phyloP scores from a whole-genome alignment of 768 basidiomycete species.

The Dioszegia crocea region DNA sequence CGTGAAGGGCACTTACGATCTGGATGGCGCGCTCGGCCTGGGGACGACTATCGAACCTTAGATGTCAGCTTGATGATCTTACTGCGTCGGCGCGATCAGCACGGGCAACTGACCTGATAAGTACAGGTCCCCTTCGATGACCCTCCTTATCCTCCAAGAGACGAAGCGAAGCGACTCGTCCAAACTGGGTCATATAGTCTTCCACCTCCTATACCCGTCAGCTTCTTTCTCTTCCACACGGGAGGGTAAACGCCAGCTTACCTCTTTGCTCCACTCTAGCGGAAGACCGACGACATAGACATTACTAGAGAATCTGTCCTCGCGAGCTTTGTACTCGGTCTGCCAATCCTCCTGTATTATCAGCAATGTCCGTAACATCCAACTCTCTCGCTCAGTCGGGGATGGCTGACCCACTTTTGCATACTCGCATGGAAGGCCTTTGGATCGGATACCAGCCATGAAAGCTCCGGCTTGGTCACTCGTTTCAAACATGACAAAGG shows the following conservation, averaged over 20 bases:
- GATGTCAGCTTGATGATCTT: background rate
- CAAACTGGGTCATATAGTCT: constrained; percentile 8
- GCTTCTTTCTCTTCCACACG: background rate
- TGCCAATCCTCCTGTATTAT: constrained; percentile 33
- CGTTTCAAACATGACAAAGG: constrained; percentile 33
- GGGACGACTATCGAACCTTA: constrained; percentile 23
- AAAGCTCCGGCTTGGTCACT: constrained; percentile 25
- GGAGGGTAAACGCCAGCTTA: constrained; percentile 7
- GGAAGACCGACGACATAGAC: constrained; percentile 35
- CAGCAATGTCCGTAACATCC: constrained; percentile 5
- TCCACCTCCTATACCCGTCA: constrained; percentile 7
- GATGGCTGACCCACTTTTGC: constrained; percentile 24
- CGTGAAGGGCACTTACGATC: constrained; percentile 12
- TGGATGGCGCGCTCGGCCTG: constrained; percentile 32
- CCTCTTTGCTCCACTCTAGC: constrained; percentile 16
- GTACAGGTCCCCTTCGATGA: constrained; percentile 23
- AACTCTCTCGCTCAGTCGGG: background rate
- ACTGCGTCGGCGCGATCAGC: background rate
- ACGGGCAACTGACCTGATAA: constrained; percentile 25
- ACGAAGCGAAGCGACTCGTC: constrained; percentile 23
- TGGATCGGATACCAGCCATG: constrained; percentile 17
- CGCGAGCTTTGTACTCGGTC: constrained; percentile 28
- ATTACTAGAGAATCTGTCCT: constrained; percentile 33
- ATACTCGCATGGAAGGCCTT: constrained; percentile 25
- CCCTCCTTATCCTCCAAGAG: constrained; percentile 25